These are phyloP conservation scores for Xylariales sp. DNA, from an alignment of 2,329 filamentous ascomycete genomes.

Conservation along the genomic window DNA sequence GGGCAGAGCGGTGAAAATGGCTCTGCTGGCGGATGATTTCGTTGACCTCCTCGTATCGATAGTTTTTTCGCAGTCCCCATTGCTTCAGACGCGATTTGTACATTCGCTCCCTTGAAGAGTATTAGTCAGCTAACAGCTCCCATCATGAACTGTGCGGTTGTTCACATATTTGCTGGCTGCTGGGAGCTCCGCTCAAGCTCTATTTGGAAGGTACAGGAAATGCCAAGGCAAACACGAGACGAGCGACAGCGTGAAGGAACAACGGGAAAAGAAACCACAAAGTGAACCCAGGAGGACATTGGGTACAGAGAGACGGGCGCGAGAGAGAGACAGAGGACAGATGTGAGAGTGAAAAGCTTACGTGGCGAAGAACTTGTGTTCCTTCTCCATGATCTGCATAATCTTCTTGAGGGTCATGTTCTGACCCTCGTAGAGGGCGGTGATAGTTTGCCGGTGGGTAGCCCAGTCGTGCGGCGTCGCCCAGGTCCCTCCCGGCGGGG, in stretches of 20 bases:
- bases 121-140: too few species aligned
- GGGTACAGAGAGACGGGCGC: background rate
- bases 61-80: conserved; percentile 8
- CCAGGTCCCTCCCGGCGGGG: conserved; percentile 5
- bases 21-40: conserved; percentile 7
- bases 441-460: conserved; percentile 4
- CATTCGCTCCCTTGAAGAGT: conserved; percentile 3
- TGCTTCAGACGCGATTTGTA: conserved; percentile 7
- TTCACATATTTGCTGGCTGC: background rate
- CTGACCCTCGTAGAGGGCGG: conserved; percentile 4
- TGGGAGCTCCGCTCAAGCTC: too few species aligned
- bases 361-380: conserved; percentile 7
- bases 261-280: background rate
- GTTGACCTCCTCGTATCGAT: conserved; percentile 5
- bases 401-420: conserved; percentile 8
- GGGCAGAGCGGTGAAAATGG: background rate
- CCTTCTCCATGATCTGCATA: conserved; percentile 6
- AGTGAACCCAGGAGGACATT: too few species aligned
- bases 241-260: background rate
- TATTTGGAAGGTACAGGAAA: conserved; percentile 6
- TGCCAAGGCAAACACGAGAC: background rate
- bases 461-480: conserved; percentile 7
- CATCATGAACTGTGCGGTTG: too few species aligned
- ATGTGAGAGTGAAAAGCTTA: conserved; percentile 1
- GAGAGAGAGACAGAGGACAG: background rate